phyloP scores from a whole-genome alignment of 164 flowering plant genomes.

The Magnolia kwangsiensis region DNA sequence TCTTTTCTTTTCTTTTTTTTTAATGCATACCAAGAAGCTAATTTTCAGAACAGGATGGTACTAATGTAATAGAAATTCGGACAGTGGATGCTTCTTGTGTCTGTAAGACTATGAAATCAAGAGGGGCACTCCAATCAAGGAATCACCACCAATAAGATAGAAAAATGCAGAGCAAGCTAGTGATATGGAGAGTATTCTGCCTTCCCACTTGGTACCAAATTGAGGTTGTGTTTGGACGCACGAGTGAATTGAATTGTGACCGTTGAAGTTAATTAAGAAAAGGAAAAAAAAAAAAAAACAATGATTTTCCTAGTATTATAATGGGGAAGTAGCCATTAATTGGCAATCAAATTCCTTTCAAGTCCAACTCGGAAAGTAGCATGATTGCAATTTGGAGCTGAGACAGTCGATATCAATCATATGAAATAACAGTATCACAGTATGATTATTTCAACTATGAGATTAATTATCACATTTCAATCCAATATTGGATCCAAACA shows the following conservation, averaged over 20 bases:
- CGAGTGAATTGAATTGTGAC: no score
- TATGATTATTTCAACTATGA: background rate
- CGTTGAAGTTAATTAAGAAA: background rate
- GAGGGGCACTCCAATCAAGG: background rate
- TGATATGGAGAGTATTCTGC: background rate
- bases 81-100: no score
- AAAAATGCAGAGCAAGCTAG: no score
- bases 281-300: no score
- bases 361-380: background rate
- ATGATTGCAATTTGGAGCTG: background rate
- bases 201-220: no score
- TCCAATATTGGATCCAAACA: background rate
- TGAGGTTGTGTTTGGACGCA: background rate
- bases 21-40: background rate
- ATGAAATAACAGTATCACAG: background rate
- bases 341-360: background rate
- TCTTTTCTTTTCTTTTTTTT: no score
- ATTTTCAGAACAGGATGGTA: no score
- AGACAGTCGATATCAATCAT: background rate
- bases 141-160: no score
- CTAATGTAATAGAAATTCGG: background rate
- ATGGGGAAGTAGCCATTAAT: background rate
- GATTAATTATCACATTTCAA: background rate
- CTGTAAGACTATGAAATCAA: background rate
- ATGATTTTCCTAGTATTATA: background rate